Percentiles rank a stretch among this genome's conserved stretches.
Evolutionary conservation across 192 early-diverging fungal species (phyloP).

Genomic region (Radiomyces spectabilis): DNA sequence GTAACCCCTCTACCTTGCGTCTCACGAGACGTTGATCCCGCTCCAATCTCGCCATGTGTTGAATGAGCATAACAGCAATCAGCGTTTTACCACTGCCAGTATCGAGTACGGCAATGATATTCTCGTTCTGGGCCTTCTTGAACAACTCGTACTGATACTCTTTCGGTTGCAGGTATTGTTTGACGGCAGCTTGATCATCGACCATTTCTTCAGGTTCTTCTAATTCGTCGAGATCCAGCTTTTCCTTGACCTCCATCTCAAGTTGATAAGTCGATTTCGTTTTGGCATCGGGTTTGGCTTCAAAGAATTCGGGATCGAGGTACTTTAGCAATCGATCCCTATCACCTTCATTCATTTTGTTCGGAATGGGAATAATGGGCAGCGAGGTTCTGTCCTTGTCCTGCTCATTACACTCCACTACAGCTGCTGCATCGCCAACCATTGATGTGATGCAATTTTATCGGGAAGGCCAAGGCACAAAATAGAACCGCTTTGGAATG

Average conservation of each 20-base stretch:
- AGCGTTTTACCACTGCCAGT: slow-evolving; percentile 95
- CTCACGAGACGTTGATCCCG: slow-evolving; percentile 21
- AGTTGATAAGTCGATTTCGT: not conserved
- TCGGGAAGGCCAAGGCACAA: too few species aligned
- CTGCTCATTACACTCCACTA: too few species aligned
- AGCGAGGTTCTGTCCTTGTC: too few species aligned
- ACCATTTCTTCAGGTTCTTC: not conserved
- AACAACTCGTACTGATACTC: slow-evolving; percentile 80
- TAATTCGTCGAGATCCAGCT: slow-evolving; percentile 10
- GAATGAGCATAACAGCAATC: slow-evolving; percentile 79
- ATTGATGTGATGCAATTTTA: too few species aligned
- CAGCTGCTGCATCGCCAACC: too few species aligned
- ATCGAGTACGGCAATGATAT: slow-evolving; percentile 85
- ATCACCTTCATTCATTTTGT: slow-evolving; percentile 19
- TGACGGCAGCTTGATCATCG: not conserved
- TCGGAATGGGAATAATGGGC: too few species aligned
- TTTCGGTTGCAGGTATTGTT: slow-evolving; percentile 40
- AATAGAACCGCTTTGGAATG: too few species aligned
- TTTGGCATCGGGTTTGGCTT: not conserved
- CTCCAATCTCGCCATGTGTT: slow-evolving; percentile 52
- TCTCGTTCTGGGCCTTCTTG: slow-evolving; percentile 53
- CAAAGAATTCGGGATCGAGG: slow-evolving; percentile 12
- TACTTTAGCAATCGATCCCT: not conserved
- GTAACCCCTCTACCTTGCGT: slow-evolving; percentile 17
- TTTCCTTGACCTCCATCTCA: slow-evolving; percentile 2